Base-by-base conservation (phyloP, 805 yeast species). In the Priceomyces melissophilus region DNA sequence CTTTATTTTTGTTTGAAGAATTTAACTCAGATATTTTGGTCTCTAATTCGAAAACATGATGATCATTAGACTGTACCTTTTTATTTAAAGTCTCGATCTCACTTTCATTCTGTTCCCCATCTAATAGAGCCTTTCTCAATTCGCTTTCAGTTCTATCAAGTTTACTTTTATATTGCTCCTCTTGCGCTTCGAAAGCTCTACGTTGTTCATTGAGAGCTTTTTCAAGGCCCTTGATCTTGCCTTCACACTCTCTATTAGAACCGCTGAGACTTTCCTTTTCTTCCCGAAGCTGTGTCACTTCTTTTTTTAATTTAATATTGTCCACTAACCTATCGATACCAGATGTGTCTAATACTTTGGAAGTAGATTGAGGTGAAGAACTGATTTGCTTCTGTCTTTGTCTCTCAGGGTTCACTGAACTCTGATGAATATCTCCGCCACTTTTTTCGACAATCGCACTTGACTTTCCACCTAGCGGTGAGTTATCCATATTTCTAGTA, bases 291-390 rank as follows among this genome's bases (percentile, higher is more conserved):
- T 60, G 63, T 7, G 44, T 40, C 36, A 57, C 58, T 41, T 60
- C 69, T 37, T 58, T 60, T 33, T 60, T 58, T 16, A 69, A 54
- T 36, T 73, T 52, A 3, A 70, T 61, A 39, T 68, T 66, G 38
- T 70, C 75, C 35, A 70, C 50, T 45, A 69, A 73, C 42, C 66
- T 70, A 47, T 70, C 75, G 13, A 70, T 63, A 5, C 52, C 54
- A 1, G 72, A 58, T 2, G 71, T 58, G 45, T 67, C 72, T 34
- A 67, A 51, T 1, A 57, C 52, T 23, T 50, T 52, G 25, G 25
- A 20, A 20, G 25, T 8, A 20, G 25, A 4, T 3, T 56, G 37
- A 20, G 35, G 42, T 4, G 37, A 12, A n/a, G 40, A 28, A 14
- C 48, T 33, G 9, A 38, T 34, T 6, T 17, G 16, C 3, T 41